Percentiles rank a stretch among this genome's conserved stretches.
Conservation (phyloP, 2,329 filamentous ascomycete species). For the Aspergillus tubingensis region DNA sequence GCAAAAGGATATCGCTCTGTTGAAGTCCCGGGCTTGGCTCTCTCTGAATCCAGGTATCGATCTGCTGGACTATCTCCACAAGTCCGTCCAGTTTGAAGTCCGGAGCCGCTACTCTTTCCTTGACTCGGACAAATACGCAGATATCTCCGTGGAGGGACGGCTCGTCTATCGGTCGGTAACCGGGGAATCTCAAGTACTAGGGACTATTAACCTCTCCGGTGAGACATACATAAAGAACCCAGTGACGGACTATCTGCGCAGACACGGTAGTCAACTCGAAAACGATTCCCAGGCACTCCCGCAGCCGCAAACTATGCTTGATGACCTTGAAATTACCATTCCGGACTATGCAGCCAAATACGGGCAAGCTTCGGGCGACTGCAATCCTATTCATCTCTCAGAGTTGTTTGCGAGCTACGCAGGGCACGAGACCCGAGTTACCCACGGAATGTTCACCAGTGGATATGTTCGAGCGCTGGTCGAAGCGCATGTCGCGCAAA, state of each 20-base stretch:
- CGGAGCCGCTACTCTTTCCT: neutral
- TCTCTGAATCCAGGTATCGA: neutral
- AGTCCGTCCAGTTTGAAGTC: neutral
- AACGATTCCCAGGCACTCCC: neutral
- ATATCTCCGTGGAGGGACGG: neutral
- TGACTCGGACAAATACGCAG: neutral
- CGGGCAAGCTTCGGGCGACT: constrained; percentile 90
- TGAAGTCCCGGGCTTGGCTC: constrained; percentile 5
- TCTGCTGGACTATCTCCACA: neutral
- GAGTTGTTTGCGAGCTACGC: constrained; percentile 91
- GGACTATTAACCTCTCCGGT: neutral
- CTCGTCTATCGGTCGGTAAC: neutral
- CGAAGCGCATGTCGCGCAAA: constrained; percentile 61
- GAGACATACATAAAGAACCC: neutral
- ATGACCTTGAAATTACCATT: neutral
- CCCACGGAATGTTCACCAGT: constrained; percentile 97
- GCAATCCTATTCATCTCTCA: constrained; percentile 97
- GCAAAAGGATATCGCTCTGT: neutral
- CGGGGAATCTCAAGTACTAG: neutral
- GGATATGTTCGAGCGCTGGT: constrained; percentile 73
- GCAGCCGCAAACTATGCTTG: neutral
- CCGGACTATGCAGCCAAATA: constrained; percentile 75
- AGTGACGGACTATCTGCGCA: constrained; percentile 6
- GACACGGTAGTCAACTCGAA: neutral
- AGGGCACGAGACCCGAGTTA: constrained; percentile 89